A percentile compares a stretch with the other conserved stretches of the same genome.
phyloP scores from a whole-genome alignment of 2,329 filamentous ascomycete species.

The Davidsoniella virescens region DNA sequence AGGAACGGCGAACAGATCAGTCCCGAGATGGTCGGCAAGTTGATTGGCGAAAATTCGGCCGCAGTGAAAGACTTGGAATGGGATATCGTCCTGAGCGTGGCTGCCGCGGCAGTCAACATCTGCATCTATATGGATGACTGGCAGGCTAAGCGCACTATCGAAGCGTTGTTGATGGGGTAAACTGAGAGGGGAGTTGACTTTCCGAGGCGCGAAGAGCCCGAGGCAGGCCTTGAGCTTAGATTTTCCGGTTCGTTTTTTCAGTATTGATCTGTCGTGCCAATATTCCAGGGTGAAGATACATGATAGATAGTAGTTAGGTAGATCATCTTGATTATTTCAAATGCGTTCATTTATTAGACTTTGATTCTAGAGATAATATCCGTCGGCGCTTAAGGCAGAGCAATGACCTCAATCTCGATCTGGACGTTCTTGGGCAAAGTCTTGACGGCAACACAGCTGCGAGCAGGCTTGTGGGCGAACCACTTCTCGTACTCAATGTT shows the following conservation, averaged over 20 bases:
- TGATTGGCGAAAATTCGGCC: neutral
- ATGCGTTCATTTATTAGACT: slow-evolving; percentile 5
- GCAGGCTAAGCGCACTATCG: slow-evolving; percentile 2
- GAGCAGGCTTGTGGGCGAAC: slow-evolving; percentile 71
- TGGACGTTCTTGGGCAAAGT: slow-evolving; percentile 72
- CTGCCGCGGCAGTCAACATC: slow-evolving; percentile 9
- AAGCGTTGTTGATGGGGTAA: slow-evolving; percentile 1
- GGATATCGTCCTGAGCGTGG: slow-evolving; percentile 5
- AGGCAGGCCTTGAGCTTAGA: too few species aligned
- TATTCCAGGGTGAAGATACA: too few species aligned
- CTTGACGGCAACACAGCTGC: slow-evolving; percentile 82
- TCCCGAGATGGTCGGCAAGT: neutral
- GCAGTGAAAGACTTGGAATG: slow-evolving; percentile 3
- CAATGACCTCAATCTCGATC: slow-evolving; percentile 83
- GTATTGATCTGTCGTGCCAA: neutral
- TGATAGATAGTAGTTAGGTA: too few species aligned
- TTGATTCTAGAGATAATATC: slow-evolving; percentile 1
- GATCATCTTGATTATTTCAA: neutral
- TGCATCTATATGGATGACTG: slow-evolving; percentile 9
- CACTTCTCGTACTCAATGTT: slow-evolving; percentile 74
- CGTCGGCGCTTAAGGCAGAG: slow-evolving; percentile 35
- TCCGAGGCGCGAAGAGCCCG: too few species aligned
- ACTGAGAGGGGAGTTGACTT: neutral
- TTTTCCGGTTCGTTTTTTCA: slow-evolving; percentile 4
- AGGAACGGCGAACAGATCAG: neutral